Conservation (phyloP, 2,329 filamentous ascomycete species). For the Aspergillus ochraceus region DNA sequence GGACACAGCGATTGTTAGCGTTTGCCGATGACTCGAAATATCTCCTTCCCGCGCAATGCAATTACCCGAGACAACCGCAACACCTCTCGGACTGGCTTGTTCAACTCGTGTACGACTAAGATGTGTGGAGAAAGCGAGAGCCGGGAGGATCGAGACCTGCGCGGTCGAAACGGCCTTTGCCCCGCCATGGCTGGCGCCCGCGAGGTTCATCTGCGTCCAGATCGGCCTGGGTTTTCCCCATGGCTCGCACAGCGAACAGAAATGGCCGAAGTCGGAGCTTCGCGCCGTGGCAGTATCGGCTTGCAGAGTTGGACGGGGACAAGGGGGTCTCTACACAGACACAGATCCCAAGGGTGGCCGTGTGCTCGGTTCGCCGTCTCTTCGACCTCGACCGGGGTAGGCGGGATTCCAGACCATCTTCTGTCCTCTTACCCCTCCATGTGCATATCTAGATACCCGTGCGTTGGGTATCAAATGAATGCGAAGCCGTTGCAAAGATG, state of each 20-base stretch:
- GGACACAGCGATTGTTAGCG: background rate
- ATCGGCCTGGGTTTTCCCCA: background rate
- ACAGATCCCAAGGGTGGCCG: background rate
- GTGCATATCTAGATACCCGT: background rate
- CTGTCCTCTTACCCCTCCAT: background rate
- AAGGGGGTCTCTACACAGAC: background rate
- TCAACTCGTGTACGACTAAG: slow-evolving; percentile 1
- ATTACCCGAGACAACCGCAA: slow-evolving; percentile 13
- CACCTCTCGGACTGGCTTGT: background rate
- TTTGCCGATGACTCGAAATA: slow-evolving; percentile 4
- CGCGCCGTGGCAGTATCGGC: background rate
- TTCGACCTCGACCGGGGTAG: background rate
- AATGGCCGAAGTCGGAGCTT: background rate
- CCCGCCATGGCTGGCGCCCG: background rate
- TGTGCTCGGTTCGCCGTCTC: background rate
- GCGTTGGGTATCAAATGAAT: background rate
- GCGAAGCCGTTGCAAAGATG: background rate
- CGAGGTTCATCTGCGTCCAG: background rate
- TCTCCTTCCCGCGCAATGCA: slow-evolving; percentile 5
- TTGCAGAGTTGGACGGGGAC: background rate
- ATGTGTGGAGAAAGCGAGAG: background rate
- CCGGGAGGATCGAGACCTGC: background rate
- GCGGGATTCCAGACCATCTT: background rate
- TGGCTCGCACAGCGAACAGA: background rate
- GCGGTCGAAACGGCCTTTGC: background rate